These are phyloP conservation scores for Psilocybe subaeruginosa DNA, from an alignment of 768 basidiomycete genomes.

Conservation along the genomic window DNA sequence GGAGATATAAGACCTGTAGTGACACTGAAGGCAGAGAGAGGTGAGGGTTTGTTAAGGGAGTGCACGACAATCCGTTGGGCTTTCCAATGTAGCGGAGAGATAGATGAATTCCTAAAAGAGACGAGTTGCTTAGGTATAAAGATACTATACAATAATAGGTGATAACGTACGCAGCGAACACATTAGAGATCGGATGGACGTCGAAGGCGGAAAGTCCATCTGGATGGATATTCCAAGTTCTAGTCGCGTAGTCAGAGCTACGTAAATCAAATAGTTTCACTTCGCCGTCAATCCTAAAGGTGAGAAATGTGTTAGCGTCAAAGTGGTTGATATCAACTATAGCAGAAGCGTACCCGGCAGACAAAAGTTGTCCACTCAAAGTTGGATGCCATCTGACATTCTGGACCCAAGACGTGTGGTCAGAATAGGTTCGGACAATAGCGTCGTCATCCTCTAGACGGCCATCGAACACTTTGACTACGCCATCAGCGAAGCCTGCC, in stretches of 20 bases:
- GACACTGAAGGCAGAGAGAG: constrained; percentile 49
- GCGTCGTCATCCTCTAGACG: constrained; percentile 84
- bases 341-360: constrained; percentile 72
- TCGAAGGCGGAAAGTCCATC: constrained; percentile 85
- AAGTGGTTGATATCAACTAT: neutral
- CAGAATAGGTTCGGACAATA: constrained; percentile 74
- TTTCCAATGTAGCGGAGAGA: constrained; percentile 63
- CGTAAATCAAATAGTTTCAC: constrained; percentile 93
- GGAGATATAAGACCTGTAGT: constrained; percentile 57
- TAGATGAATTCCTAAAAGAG: constrained; percentile 55
- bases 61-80: constrained; percentile 66
- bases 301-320: neutral
- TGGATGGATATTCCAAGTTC: constrained; percentile 67
- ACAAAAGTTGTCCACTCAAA: constrained; percentile 70
- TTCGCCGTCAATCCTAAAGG: constrained; percentile 78
- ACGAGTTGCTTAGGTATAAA: constrained; percentile 3
- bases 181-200: constrained; percentile 78
- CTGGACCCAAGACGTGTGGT: constrained; percentile 88
- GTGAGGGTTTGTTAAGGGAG: constrained; percentile 45
- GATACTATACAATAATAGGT: neutral
- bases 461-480: constrained; percentile 88
- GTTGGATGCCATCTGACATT: constrained; percentile 86
- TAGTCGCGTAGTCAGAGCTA: constrained; percentile 55
- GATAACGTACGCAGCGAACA: constrained; percentile 79
- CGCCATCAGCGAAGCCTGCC: constrained; percentile 92